These are phyloP conservation scores for Laguncularia racemosa DNA, from an alignment of 345 rosid genomes.

Conservation along the genomic window DNA sequence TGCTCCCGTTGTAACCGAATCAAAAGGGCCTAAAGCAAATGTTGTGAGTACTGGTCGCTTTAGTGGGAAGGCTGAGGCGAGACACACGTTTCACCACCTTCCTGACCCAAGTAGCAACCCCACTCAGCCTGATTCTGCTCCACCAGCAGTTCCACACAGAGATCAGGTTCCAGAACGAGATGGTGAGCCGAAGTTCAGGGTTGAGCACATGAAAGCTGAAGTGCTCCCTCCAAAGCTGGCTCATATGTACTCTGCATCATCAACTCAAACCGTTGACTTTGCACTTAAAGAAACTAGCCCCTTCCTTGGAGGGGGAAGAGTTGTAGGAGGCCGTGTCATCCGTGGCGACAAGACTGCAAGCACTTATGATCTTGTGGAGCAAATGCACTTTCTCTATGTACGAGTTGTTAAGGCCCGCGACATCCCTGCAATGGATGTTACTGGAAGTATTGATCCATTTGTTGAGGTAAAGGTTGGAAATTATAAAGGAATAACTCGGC, in stretches of 20 bases:
- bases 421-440: slow-evolving; percentile 78
- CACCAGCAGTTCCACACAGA: slow-evolving; percentile 40
- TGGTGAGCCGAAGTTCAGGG: slow-evolving; percentile 30
- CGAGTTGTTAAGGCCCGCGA: slow-evolving; percentile 96
- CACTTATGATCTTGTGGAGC: slow-evolving; percentile 97
- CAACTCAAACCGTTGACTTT: slow-evolving; percentile 71
- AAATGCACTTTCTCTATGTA: slow-evolving; percentile 90
- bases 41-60: slow-evolving; percentile 4
- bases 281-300: slow-evolving; percentile 93
- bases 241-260: slow-evolving; percentile 54
- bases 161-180: slow-evolving; percentile 17
- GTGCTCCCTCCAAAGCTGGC: slow-evolving; percentile 62
- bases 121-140: slow-evolving; percentile 34
- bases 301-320: slow-evolving; percentile 85
- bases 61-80: slow-evolving; percentile 20
- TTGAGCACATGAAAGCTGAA: slow-evolving; percentile 63
- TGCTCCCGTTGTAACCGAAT: slow-evolving; percentile 17
- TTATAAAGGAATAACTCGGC: slow-evolving; percentile 85
- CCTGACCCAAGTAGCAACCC: slow-evolving; percentile 57
- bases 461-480: slow-evolving; percentile 92
- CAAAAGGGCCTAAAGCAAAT: slow-evolving; percentile 9
- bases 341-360: slow-evolving; percentile 71
- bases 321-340: slow-evolving; percentile 81
- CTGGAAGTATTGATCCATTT: slow-evolving; percentile 92
- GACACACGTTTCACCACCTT: slow-evolving; percentile 77